Evolutionary conservation across 2,329 filamentous ascomycete genomes (phyloP).

Genomic region (Cladosporium sp.): DNA sequence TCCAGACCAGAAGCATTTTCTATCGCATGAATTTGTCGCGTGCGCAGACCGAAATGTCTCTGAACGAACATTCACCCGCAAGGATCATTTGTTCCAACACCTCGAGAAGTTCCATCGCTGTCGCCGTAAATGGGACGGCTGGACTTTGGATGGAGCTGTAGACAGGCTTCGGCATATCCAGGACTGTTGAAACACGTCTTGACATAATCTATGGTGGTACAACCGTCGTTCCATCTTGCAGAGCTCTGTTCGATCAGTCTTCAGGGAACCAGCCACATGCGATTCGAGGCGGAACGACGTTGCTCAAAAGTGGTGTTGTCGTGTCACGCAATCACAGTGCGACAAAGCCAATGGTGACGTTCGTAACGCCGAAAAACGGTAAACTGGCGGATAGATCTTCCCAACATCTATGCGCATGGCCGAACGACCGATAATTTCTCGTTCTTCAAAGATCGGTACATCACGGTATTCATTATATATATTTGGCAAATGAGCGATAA

Average conservation of each 20-base stretch:
- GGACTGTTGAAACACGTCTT: neutral
- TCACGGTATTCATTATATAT: neutral
- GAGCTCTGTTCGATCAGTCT: neutral
- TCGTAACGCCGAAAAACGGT: too few relatives aligned
- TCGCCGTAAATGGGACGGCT: constrained; percentile 7
- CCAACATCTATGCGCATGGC: neutral
- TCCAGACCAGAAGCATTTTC: constrained; percentile 8
- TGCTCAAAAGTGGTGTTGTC: neutral
- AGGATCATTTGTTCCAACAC: constrained; percentile 10
- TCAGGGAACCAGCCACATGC: too few relatives aligned
- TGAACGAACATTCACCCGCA: neutral
- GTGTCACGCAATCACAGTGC: neutral
- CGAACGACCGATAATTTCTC: rapidly evolving
- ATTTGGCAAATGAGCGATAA: neutral
- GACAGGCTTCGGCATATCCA: constrained; percentile 5
- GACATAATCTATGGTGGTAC: neutral
- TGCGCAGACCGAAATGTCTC: constrained; percentile 1
- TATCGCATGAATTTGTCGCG: neutral
- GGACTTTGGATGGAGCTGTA: neutral
- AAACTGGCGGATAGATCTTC: too few relatives aligned
- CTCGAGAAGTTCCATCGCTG: constrained; percentile 12
- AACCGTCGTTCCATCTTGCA: neutral
- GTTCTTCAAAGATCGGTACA: neutral
- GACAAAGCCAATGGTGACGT: too few relatives aligned
- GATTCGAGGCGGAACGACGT: too few relatives aligned